Base-by-base conservation (phyloP, 75 land plant genomes). In the Pinus albicaulis region DNA sequence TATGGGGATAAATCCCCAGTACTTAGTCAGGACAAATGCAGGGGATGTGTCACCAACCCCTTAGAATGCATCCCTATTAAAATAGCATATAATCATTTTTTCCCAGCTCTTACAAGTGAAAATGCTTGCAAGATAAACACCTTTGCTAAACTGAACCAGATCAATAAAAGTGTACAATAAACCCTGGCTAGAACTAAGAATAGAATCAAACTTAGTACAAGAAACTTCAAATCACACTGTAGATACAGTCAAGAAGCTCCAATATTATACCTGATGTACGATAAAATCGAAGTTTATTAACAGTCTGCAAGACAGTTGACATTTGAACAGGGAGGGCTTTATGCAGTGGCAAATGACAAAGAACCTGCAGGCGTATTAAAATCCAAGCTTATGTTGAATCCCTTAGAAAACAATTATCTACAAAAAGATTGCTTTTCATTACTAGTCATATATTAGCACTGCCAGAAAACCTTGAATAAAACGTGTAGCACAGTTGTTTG, bases 281-380 rank as follows among this genome's bases (percentile, higher is more conserved):
- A 76, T 97, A 92, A 78, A 94, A 94, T 25, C 99, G 85, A 75
- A 97, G 80, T 70, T 79, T 91, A 73, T 91, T 95, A 31, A 97
- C 90, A 82, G 88, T 84, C 77, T 90, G 98, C 76, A 97, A 57
- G 57, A 97, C 81, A 16, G 89, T 82, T 77, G 99, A 89, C 89
- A 94, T 92, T 56, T 97, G 93, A 56, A 60, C 86, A 16, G 98
- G 95, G 14, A 85, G 61, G 80, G 98, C 98, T 83, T 89, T 86
- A 25, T 82, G 83, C 55, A 97, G 82, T 13, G 99, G 99, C 71
- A 97, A 77, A 76, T 92, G 92, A 78, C 81, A 86, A 55, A 97
- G 83, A 63, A 88, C 98, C 99, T 97, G 81, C 76, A 89, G 44
- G 61, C 19, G 25, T 55, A 64, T 34, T 53, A 19, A 68, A 62